Evolutionary conservation across 2,329 filamentous ascomycete species (phyloP).

Genomic region (Trichoderma sp.): DNA sequence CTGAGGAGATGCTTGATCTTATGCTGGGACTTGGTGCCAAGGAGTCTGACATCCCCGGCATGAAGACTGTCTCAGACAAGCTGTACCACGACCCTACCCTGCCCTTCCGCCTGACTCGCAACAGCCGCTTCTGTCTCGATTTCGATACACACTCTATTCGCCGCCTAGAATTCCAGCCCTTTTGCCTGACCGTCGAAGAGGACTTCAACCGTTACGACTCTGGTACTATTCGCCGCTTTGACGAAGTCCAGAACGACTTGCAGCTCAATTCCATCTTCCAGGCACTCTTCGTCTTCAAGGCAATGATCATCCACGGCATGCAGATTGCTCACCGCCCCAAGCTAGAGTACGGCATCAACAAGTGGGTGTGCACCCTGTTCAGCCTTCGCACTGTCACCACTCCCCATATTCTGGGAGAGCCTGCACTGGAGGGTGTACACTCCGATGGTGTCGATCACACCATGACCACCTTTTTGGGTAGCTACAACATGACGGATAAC

Average conservation of each 20-base stretch:
- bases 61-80: constrained; percentile 25
- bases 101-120: constrained; percentile 27
- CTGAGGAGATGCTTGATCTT: constrained; percentile 26
- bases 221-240: constrained; percentile 28
- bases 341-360: constrained; percentile 29
- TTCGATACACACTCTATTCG: constrained; percentile 26
- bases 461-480: constrained; percentile 32
- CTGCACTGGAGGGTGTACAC: constrained; percentile 34
- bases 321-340: constrained; percentile 23
- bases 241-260: constrained; percentile 29
- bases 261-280: constrained; percentile 33
- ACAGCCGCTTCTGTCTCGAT: constrained; percentile 30
- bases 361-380: constrained; percentile 31
- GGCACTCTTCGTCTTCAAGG: constrained; percentile 32
- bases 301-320: constrained; percentile 28
- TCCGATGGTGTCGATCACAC: constrained; percentile 34
- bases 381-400: constrained; percentile 31
- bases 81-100: constrained; percentile 30
- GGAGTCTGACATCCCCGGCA: constrained; percentile 26
- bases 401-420: constrained; percentile 29
- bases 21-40: constrained; percentile 27
- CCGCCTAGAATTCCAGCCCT: constrained; percentile 32
- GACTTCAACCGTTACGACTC: constrained; percentile 34
- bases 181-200: constrained; percentile 28
- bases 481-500: constrained; percentile 29